Base-by-base conservation (phyloP, 345 rosid species). In the Brassica nigra region DNA sequence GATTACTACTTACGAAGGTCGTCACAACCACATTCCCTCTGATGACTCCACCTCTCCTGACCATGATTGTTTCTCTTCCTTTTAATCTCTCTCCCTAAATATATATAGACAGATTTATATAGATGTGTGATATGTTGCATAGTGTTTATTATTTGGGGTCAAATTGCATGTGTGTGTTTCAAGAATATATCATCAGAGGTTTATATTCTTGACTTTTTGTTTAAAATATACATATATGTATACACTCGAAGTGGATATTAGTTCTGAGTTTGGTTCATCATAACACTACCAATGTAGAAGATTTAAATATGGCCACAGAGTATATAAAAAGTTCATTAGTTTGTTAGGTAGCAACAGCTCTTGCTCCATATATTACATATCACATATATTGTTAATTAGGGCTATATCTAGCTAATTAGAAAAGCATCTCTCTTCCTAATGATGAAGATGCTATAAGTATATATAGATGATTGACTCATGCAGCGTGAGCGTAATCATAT, bases 1-100 rank as follows among this genome's bases (percentile, higher is more conserved):
- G 74, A 95, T 95, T 63, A 95, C 99, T 11, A 95, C 99, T 31
- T 95, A 95, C 23, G 99, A 95, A 90, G 99, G 99, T 59, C 89
- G 99, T 82, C 99, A 95, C 85, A 92, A 86, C 71, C 99, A 94
- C 88, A 80, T 90, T 73, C 97, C 97, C 3, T 90, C 88, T 55
- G 93, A 92, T 75, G 99, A 92, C 78, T 89, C 97, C 6, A 89
- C 84, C 83, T 87, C 93, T 14, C 90, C 97, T 5, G 95, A 92
- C 31, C 91, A 87, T 59, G 90, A 92, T 80, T 82, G 89, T 74
- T 88, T 92, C 81, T 70, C 90, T 68, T 84, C 94, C 12, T 94
- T 90, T 80, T 93, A 77, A 70, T 65, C 4, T 55, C 71, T 67
- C 36, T 36, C 52, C 52, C 15, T 66, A 10, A 18, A 78, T 68